A percentile compares a stretch with the other conserved stretches of the same genome.
Conservation (phyloP, 176 grass and related monocot species). For the Olyra latifolia region DNA sequence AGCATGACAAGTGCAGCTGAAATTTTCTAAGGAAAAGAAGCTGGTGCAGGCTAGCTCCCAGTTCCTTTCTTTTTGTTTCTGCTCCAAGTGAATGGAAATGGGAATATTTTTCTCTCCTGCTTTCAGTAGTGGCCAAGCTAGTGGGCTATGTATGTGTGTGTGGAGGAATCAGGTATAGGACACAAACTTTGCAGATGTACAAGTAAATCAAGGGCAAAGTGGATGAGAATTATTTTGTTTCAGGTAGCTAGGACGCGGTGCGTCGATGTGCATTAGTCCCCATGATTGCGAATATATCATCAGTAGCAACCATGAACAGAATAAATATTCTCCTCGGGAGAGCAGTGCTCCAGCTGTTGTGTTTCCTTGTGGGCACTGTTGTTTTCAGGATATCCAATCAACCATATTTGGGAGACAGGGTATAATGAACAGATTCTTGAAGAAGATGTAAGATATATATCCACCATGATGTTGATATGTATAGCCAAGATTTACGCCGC, state of each 20-base stretch:
- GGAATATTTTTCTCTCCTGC: constrained; percentile 36
- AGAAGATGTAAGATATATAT: constrained; percentile 26
- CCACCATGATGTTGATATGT: constrained; percentile 26
- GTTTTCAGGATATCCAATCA: constrained; percentile 46
- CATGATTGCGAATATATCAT: constrained; percentile 57
- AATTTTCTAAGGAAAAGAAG: constrained; percentile 36
- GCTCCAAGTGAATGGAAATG: constrained; percentile 47
- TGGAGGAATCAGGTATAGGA: constrained; percentile 47
- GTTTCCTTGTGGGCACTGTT: constrained; percentile 38
- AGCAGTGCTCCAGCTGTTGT: neutral
- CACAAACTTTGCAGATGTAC: constrained; percentile 23
- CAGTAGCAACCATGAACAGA: constrained; percentile 29
- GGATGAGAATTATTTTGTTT: constrained; percentile 38
- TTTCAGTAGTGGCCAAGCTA: constrained; percentile 27
- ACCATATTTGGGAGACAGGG: constrained; percentile 13
- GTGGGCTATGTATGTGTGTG: neutral
- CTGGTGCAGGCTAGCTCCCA: constrained; percentile 12
- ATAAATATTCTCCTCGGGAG: constrained; percentile 39
- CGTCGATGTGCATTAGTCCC: constrained; percentile 38
- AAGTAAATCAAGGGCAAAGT: constrained; percentile 32
- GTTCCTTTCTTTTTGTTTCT: constrained; percentile 20
- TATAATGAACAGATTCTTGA: constrained; percentile 45
- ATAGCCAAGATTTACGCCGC: neutral
- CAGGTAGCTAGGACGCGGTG: constrained; percentile 58
- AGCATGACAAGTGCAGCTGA: constrained; percentile 27